Evolutionary conservation across 2,329 filamentous ascomycete species (phyloP).

Genomic region (Xylariomycetidae sp.): DNA sequence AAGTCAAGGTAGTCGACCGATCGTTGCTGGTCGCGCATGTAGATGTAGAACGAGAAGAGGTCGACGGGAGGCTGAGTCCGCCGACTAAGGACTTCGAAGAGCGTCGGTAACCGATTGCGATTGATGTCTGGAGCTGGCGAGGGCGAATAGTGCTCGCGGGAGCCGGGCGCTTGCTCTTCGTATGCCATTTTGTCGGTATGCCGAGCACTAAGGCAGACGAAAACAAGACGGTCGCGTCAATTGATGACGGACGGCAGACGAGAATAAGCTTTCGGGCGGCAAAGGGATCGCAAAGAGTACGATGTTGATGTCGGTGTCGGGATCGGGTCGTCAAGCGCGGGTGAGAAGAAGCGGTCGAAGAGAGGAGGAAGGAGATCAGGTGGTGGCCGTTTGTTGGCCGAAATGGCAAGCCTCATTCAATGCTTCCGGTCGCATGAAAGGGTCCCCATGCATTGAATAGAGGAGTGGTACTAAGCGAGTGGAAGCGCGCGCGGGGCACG

Average conservation of each 20-base stretch:
- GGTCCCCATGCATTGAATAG: too few relatives aligned
- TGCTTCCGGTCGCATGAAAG: too few relatives aligned
- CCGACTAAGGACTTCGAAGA: constrained; percentile 92
- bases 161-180: constrained; percentile 12
- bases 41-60: constrained; percentile 98
- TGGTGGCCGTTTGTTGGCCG: too few relatives aligned
- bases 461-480: too few relatives aligned
- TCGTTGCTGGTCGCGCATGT: constrained; percentile 97
- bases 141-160: constrained; percentile 31
- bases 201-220: not conserved
- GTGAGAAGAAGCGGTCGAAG: too few relatives aligned
- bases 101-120: constrained; percentile 83
- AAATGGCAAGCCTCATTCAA: too few relatives aligned
- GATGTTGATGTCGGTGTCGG: too few relatives aligned
- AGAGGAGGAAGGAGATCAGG: too few relatives aligned
- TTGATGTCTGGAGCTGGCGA: constrained; percentile 53
- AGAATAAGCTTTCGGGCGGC: not conserved
- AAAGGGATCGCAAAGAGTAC: not conserved
- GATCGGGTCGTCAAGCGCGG: too few relatives aligned
- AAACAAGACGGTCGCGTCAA: not conserved
- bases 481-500: constrained; percentile 25
- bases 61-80: constrained; percentile 94
- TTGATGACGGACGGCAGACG: not conserved
- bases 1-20: constrained; percentile 98
- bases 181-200: constrained; percentile 30